Evolutionary conservation across 495 filamentous ascomycete genomes (phyloP).

Genomic region (Apodospora peruviana): DNA sequence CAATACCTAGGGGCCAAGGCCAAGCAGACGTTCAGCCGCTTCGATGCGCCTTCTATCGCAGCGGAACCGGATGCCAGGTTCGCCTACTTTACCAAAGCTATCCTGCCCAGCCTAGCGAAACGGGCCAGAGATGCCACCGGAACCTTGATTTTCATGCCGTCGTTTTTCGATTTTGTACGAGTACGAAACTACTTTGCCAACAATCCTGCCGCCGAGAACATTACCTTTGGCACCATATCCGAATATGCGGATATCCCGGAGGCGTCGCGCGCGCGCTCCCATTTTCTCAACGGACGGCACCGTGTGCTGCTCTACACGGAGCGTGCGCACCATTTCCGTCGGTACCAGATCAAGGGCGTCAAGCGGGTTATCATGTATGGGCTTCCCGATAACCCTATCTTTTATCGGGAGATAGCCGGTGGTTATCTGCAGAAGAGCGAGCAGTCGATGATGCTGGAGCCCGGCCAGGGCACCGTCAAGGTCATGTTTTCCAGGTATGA

Average conservation of each 20-base stretch:
- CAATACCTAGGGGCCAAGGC: slow-evolving; percentile 59
- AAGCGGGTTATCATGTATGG: slow-evolving; percentile 78
- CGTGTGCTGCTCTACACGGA: slow-evolving; percentile 85
- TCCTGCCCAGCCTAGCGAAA: slow-evolving; percentile 65
- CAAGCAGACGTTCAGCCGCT: slow-evolving; percentile 87
- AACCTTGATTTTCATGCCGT: slow-evolving; percentile 80
- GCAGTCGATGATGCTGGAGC: slow-evolving; percentile 44
- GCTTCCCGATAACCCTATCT: slow-evolving; percentile 79
- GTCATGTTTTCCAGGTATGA: slow-evolving; percentile 86
- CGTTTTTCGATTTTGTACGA: slow-evolving; percentile 89
- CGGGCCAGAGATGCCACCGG: slow-evolving; percentile 52
- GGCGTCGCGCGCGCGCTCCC: slow-evolving; percentile 74
- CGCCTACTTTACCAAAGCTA: slow-evolving; percentile 75
- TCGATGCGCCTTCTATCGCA: slow-evolving; percentile 60
- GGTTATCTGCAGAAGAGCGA: slow-evolving; percentile 58
- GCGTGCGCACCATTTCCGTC: slow-evolving; percentile 87
- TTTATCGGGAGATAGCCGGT: slow-evolving; percentile 83
- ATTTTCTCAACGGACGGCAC: slow-evolving; percentile 79
- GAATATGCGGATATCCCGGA: slow-evolving; percentile 78
- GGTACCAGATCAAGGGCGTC: slow-evolving; percentile 75
- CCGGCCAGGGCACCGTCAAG: slow-evolving; percentile 52
- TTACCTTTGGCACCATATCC: slow-evolving; percentile 80
- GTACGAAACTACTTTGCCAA: slow-evolving; percentile 85
- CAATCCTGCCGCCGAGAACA: slow-evolving; percentile 55
- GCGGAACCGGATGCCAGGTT: slow-evolving; percentile 87